Percentiles rank a stretch among this genome's conserved stretches.
Evolutionary conservation across 176 grass and related monocot genomes (phyloP).

Genomic region (Lolium rigidum): DNA sequence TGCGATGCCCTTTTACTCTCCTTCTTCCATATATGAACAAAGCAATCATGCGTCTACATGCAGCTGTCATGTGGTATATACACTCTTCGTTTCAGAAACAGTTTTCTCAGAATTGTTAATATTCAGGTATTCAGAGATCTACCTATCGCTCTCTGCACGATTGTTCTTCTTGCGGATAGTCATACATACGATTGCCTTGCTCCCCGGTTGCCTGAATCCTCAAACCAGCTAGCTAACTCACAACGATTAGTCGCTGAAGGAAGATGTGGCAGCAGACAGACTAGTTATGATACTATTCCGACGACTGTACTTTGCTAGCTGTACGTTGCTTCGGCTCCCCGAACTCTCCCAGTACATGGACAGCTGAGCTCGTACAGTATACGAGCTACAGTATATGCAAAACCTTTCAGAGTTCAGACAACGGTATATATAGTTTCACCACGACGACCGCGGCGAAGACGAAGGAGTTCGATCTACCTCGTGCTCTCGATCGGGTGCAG

Average conservation of each 20-base stretch:
- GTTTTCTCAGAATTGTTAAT: not conserved
- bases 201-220: conserved; percentile 45
- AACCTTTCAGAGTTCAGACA: no score
- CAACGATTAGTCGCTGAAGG: not conserved
- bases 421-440: no score
- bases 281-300: not conserved
- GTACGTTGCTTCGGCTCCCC: conserved; percentile 33
- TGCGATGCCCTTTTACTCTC: not conserved
- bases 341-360: conserved; percentile 31
- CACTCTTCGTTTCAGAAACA: not conserved
- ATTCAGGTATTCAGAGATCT: not conserved
- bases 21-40: not conserved
- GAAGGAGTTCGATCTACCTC: not conserved
- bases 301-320: not conserved
- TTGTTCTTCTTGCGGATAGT: not conserved
- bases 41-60: not conserved
- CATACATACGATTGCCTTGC: not conserved
- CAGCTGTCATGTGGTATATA: not conserved
- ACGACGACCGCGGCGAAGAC: not conserved
- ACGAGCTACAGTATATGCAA: no score
- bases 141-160: conserved; percentile 24
- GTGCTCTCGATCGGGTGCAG: not conserved
- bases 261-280: conserved; percentile 5
- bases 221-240: conserved; percentile 14
- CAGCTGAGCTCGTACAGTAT: not conserved